Conservation (phyloP, 257 asterid species). For the Coffea eugenioides region DNA sequence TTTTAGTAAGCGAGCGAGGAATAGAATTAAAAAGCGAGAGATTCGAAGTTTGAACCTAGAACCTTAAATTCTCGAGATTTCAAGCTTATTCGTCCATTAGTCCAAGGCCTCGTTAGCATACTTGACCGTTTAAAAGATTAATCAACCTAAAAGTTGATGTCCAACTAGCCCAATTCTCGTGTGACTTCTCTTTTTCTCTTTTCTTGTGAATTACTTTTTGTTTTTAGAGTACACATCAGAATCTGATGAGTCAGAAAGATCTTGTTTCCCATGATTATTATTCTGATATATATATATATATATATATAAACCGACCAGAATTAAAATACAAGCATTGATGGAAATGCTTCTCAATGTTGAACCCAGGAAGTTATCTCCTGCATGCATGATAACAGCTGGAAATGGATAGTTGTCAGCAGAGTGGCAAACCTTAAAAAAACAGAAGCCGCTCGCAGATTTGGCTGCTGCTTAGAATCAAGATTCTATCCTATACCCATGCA, state of each 20-base stretch:
- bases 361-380: not conserved
- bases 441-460: slow-evolving; percentile 6
- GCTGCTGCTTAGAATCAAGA: not conserved
- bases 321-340: not conserved
- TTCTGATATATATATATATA: not conserved
- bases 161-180: not conserved
- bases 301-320: not conserved
- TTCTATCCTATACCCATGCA: not conserved
- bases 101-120: not conserved
- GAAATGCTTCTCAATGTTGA: not conserved
- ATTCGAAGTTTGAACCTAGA: no score
- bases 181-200: not conserved
- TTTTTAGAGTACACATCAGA: not conserved
- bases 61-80: no score
- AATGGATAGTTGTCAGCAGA: not conserved
- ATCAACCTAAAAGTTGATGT: not conserved
- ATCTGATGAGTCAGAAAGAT: not conserved
- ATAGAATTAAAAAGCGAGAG: no score
- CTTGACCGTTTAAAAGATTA: not conserved
- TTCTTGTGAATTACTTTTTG: not conserved
- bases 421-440: not conserved
- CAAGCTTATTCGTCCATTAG: no score
- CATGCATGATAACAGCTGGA: not conserved
- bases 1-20: no score
- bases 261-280: not conserved